Base-by-base conservation (phyloP, 176 grass and related monocot genomes). In the Aechmea fasciata region DNA sequence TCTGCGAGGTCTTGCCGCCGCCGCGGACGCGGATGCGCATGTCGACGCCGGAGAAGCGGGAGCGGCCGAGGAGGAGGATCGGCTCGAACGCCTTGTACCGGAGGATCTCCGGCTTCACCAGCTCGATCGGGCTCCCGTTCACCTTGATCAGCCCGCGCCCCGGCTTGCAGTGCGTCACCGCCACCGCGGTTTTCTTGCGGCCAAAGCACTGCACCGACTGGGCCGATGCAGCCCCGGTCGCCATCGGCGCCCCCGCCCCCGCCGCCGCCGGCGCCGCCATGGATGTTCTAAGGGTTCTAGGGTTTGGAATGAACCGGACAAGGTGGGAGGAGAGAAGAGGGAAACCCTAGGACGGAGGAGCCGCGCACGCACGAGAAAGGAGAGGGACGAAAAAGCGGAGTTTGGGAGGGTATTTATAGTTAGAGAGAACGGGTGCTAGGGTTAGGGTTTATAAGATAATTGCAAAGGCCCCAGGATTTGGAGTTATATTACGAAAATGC, bases 121-220 rank as follows among this genome's bases (percentile, higher is more conserved):
- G 85, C 90, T 92, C 90, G 67, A 92, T 92, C 1, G 90, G 90
- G 19, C 25, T 76, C 41, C 90, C 90, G 77, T 92, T 85, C 48
- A 92, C 90, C 85, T 92, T 92, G 77, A 92, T 88, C 19, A 92
- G 73, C 13, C 90, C 90, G 26, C 90, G 90, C 3, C 90, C 90
- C 0, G 80, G 83, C 77, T 92, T 92, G 71, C 83, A 85, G 80
- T 88, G 85, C 9, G 90, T 84, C 4, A 92, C 90, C 14, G 90
- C 90, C 0, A 92, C 90, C 17, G 90, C 90, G 3, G 85, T 92
- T 77, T 92, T 92, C 85, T 92, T 92, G n/a, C 90, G 80, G 0
- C 90, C 90, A 51, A 92, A 92, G 67, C 90, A 92, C 77, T 92
- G 90, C 0, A 92, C 90, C 2, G 85, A 88, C 64, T 82, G 66